A percentile compares a stretch with the other conserved stretches of the same genome.
phyloP scores from a whole-genome alignment of 306 rosid genomes.

The Cucurbita pepo region DNA sequence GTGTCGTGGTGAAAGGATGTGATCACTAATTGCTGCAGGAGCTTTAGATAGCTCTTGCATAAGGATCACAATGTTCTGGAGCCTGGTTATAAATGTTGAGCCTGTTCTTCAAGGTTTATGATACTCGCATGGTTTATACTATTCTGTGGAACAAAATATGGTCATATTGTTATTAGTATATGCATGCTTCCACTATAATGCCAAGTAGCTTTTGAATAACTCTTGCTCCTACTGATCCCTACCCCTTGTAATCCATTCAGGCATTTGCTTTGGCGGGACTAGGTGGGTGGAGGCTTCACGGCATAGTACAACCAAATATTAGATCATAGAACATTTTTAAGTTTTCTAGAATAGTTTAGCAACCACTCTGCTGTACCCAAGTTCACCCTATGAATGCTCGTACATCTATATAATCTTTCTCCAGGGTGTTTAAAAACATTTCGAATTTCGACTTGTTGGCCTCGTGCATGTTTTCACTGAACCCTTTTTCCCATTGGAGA shows the following conservation, averaged over 20 bases:
- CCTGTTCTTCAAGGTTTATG: background rate
- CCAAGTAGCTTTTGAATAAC: background rate
- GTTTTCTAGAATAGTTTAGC: background rate
- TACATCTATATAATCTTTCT: background rate
- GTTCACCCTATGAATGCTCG: background rate
- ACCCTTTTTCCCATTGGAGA: background rate
- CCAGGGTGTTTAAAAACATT: background rate
- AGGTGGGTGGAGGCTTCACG: slow-evolving; percentile 97
- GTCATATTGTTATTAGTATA: background rate
- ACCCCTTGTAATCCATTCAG: slow-evolving; percentile 23
- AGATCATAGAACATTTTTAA: slow-evolving; percentile 12
- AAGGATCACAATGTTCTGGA: background rate
- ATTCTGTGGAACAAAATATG: background rate
- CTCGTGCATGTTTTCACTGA: background rate
- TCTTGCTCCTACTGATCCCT: background rate
- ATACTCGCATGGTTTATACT: background rate
- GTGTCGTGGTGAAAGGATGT: background rate
- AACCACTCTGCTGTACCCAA: background rate
- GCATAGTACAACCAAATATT: slow-evolving; percentile 63
- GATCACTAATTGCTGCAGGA: background rate
- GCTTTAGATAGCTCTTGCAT: background rate
- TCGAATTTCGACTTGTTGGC: background rate
- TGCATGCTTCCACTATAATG: background rate
- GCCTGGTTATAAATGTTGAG: background rate
- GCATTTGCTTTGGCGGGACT: slow-evolving; percentile 81